Conservation (phyloP, 2,329 filamentous ascomycete species). For the Phialocephala sp. region DNA sequence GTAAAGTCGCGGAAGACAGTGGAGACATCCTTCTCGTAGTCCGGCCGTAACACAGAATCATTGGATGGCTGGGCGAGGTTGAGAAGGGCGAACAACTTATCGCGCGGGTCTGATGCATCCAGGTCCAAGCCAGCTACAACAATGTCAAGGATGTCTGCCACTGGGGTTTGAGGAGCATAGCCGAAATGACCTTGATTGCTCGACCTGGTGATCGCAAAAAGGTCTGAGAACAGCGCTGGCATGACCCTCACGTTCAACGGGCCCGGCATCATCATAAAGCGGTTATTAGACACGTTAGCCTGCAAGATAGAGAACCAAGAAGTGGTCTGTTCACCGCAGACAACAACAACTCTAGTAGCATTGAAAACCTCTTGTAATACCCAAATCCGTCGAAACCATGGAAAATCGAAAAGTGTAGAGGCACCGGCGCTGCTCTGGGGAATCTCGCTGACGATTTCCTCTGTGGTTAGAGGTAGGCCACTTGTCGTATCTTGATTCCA, state of each 20-base stretch:
- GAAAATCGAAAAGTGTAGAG: constrained; percentile 5
- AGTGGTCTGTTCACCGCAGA: not conserved
- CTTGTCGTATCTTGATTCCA: not conserved
- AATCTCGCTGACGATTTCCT: not conserved
- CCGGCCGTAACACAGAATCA: no score
- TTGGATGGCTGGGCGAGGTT: constrained; percentile 3
- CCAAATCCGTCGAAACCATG: constrained; percentile 21
- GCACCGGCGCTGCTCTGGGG: no score
- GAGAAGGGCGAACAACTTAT: constrained; percentile 24
- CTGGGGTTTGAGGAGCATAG: not conserved
- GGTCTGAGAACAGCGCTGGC: not conserved
- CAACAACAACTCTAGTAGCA: not conserved
- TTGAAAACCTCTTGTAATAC: constrained; percentile 17
- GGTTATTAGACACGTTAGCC: not conserved
- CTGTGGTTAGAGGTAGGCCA: constrained; percentile 8
- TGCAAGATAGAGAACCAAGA: not conserved
- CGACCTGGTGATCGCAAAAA: not conserved
- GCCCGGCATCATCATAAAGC: constrained; percentile 5
- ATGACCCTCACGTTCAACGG: constrained; percentile 5
- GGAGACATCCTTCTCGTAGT: not conserved
- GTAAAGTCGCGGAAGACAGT: not conserved
- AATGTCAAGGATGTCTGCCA: not conserved
- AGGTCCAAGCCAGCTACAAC: constrained; percentile 15
- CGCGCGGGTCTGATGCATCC: constrained; percentile 20
- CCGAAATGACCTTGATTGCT: no score